Percentiles rank a stretch among this genome's conserved stretches.
phyloP scores from a whole-genome alignment of 2,329 filamentous ascomycete species.

The Zalaria obscura region DNA sequence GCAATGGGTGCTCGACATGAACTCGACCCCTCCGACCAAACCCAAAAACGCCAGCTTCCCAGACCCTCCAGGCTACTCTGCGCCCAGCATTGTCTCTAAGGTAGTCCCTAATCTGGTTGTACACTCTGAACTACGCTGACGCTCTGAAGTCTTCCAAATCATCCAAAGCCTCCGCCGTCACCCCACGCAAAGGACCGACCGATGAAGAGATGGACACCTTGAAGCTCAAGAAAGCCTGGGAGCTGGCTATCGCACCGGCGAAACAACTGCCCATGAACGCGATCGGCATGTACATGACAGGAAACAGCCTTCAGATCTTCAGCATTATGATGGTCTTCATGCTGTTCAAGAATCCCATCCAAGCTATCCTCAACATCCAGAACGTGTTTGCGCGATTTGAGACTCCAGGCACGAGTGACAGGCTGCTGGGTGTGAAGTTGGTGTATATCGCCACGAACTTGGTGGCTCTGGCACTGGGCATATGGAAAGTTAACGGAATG shows the following conservation, averaged over 20 bases:
- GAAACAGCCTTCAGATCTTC: conserved; percentile 96
- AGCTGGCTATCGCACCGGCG: conserved; percentile 81
- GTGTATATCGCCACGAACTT: conserved; percentile 82
- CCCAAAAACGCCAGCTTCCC: conserved; percentile 54
- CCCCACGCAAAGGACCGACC: conserved; percentile 51
- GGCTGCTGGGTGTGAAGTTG: conserved; percentile 71
- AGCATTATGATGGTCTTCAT: conserved; percentile 99
- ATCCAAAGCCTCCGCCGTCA: conserved; percentile 14
- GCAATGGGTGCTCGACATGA: conserved; percentile 72
- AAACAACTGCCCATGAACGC: conserved; percentile 96
- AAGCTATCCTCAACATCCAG: conserved; percentile 70
- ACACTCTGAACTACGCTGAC: not conserved
- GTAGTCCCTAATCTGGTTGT: not conserved
- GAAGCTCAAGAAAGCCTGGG: conserved; percentile 98
- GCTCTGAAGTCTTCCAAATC: conserved; percentile 9
- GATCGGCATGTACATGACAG: conserved; percentile 99
- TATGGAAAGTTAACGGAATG: conserved; percentile 98
- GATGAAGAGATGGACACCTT: conserved; percentile 83
- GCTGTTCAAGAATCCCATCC: conserved; percentile 92
- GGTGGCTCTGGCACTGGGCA: conserved; percentile 65
- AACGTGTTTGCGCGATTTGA: conserved; percentile 85
- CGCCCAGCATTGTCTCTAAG: conserved; percentile 17
- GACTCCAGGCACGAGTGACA: conserved; percentile 57
- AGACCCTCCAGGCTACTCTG: conserved; percentile 75
- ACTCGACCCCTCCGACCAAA: conserved; percentile 51